Percentiles rank a stretch among this genome's conserved stretches.
Evolutionary conservation across 148 eudicot species (phyloP).

Genomic region (Rhododendron vialii): DNA sequence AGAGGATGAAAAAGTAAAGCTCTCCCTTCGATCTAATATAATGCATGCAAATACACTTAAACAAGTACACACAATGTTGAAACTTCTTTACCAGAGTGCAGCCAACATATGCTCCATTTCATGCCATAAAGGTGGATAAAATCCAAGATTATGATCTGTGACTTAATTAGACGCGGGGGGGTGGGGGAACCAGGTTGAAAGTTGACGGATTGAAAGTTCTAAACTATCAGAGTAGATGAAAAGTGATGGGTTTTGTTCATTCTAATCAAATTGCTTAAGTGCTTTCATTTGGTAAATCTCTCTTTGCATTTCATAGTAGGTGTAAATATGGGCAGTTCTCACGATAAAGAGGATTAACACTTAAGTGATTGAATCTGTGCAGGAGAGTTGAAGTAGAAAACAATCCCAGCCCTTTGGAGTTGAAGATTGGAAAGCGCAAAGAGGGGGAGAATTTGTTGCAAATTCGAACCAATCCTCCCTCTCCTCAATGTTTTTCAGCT

Average conservation of each 20-base stretch:
- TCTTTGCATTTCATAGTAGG: not conserved
- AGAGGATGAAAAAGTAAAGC: constrained; percentile 42
- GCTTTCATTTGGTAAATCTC: not conserved
- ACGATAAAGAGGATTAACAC: not conserved
- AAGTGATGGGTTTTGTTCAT: not conserved
- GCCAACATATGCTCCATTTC: not conserved
- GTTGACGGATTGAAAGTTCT: not conserved
- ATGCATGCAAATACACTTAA: not conserved
- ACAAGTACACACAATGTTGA: not conserved
- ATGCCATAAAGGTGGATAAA: not conserved
- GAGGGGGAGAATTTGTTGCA: constrained; percentile 30
- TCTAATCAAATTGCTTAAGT: not conserved
- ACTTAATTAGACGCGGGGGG: not conserved
- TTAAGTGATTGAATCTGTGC: constrained; percentile 10
- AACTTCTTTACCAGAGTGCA: not conserved
- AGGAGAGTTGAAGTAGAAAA: constrained; percentile 70
- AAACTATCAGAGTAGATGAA: not conserved
- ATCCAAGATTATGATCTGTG: not conserved
- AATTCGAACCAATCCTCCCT: constrained; percentile 74
- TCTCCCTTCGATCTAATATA: not conserved
- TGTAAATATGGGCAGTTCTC: not conserved
- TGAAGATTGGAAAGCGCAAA: constrained; percentile 40
- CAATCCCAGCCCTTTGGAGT: constrained; percentile 45
- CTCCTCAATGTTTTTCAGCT: constrained; percentile 90
- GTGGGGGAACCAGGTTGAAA: not conserved